Evolutionary conservation across 164 flowering plant species (phyloP), one percentile per base, ranked within the genome.

Genomic region (Annona squamosa): DNA sequence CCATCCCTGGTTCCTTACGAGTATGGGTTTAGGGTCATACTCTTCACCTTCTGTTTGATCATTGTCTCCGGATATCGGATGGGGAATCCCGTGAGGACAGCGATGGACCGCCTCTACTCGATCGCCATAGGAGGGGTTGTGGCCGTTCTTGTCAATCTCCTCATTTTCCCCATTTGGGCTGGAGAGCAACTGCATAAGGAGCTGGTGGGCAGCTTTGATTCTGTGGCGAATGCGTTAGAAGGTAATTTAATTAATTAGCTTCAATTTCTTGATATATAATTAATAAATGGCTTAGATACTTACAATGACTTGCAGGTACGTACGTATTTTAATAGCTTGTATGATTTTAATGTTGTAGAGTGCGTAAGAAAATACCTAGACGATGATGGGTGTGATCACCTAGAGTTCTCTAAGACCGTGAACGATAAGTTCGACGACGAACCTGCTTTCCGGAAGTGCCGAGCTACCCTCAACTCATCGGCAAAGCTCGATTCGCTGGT

Each of bases 91-190:
- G 65, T 87, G 0, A 78, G 77, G 70, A 89, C 90, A 2, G 76
- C 96, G 67, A 86, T 91, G 86, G 89, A 88, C 37, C 76, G 98
- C 1, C 82, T 92, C 2, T 92, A 88, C 73, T 85, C 96, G 0
- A 89, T 92, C 10, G 90, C 89, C 9, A 86, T 92, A 10, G 98
- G 98, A 78, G 96, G 81, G n/a, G 69, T 88, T 69, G 91, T 92
- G 4, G 87, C 96, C 57, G 89, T 90, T n/a, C 56, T 87, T 1
- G 94, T 91, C 66, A 92, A 91, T 76, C 84, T 87, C 7, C 83
- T 88, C 42, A 76, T 92, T 41, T 86, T 77, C 52, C 98, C 96
- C 42, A 86, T 86, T 18, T 92, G 98, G 98, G 90, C 96, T 10
- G 98, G 98, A 18, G 94, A 92, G 74, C 89, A 86, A 76, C 75